Conservation (phyloP, 2,329 filamentous ascomycete species). For the Sarocladium oryzae region DNA sequence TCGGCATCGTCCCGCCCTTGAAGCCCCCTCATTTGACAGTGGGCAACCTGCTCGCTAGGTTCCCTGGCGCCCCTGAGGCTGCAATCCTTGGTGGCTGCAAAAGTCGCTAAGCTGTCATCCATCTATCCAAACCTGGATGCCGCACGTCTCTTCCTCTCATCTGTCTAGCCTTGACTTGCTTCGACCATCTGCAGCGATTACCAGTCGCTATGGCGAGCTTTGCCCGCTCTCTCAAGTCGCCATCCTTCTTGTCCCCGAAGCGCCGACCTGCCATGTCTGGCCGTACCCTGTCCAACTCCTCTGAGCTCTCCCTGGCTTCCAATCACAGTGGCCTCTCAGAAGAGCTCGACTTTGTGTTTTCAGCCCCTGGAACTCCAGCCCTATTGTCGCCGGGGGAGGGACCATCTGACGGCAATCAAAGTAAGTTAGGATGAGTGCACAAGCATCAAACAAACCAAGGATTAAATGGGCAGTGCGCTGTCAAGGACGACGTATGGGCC, state of each 20-base stretch:
- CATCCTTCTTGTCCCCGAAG: conserved; percentile 35
- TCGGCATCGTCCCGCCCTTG: not conserved
- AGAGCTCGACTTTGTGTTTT: not conserved
- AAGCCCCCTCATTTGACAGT: not conserved
- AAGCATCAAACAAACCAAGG: not conserved
- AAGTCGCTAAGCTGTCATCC: too few species aligned
- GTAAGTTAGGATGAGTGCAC: not conserved
- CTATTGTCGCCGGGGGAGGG: not conserved
- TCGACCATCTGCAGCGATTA: too few species aligned
- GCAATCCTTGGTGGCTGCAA: too few species aligned
- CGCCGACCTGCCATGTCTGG: conserved; percentile 37
- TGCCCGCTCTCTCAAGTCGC: conserved; percentile 42
- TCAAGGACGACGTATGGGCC: not conserved
- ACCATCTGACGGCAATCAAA: not conserved
- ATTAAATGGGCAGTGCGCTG: not conserved
- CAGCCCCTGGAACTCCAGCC: conserved; percentile 2
- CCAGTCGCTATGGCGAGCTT: conserved; percentile 37
- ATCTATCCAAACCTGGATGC: too few species aligned
- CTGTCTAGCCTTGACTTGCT: not conserved
- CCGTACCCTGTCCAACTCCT: conserved; percentile 40
- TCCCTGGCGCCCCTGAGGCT: not conserved
- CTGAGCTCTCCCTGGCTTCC: conserved; percentile 14
- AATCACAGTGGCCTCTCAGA: conserved; percentile 5
- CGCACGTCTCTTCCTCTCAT: not conserved
- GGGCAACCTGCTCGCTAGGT: not conserved